These are phyloP conservation scores for Metschnikowia similis DNA, from an alignment of 805 yeast genomes.

Conservation along the genomic window DNA sequence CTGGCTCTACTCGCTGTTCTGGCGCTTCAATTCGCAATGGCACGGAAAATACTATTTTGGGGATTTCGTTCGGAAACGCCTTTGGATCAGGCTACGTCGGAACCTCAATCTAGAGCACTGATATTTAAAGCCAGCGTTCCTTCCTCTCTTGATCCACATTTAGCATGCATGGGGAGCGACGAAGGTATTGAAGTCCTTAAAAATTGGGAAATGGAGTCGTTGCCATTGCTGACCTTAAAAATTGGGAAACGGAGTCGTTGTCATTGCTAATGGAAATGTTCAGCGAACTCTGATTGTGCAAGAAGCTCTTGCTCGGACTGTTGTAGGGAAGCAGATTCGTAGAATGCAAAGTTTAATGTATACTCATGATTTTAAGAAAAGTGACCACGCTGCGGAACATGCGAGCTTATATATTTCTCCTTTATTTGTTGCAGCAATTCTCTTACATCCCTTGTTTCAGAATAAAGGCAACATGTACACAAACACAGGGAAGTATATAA, in stretches of 20 bases:
- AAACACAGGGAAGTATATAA: neutral
- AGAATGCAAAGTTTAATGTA: neutral
- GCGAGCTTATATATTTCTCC: neutral
- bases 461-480: neutral
- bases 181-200: too few relatives aligned
- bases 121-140: too few relatives aligned
- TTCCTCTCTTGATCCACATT: neutral
- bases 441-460: constrained; percentile 2
- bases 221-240: too few relatives aligned
- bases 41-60: constrained; percentile 57
- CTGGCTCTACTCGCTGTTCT: constrained; percentile 63
- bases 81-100: constrained; percentile 51
- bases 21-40: constrained; percentile 43
- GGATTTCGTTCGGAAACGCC: constrained; percentile 59
- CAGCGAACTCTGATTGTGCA: neutral
- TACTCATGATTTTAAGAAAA: neutral
- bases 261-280: too few relatives aligned
- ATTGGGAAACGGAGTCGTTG: too few relatives aligned
- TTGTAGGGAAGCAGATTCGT: neutral
- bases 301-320: too few relatives aligned
- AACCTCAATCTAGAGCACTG: neutral
- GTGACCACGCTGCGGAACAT: neutral
- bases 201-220: too few relatives aligned
- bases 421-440: constrained; percentile 1
- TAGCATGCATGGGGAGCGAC: neutral